Evolutionary conservation across 768 basidiomycete genomes (phyloP), one percentile per base, ranked within the genome.

Genomic region (Dentipellis fragilis): DNA sequence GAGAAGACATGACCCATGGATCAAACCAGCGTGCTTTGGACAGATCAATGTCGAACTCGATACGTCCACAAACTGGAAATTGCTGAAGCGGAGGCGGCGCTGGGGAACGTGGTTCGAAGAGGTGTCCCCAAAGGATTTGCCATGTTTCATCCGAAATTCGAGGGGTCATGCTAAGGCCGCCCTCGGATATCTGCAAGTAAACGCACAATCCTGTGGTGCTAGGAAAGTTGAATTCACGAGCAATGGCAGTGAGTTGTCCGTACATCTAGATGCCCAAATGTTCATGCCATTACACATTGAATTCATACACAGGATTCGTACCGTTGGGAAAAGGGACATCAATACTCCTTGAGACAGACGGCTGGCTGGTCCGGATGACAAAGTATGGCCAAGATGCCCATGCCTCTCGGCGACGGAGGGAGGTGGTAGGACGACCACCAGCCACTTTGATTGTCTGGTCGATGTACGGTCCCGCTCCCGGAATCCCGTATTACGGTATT

Each of bases 11-110:
- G 19, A 83, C 57, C 88, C 89, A 95, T 0, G 81, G 71, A 16
- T 80, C 71, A 62, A 83, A 88, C 92, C 92, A 94, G 29, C 80
- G 77, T 16, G 92, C 92, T 58, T 81, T 78, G 37, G 74, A 72
- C 48, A 79, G 57, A 70, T 94, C 92, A 48, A 94, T 79, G 68
- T 94, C 92, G 66, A 94, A 93, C 69, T 94, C 91, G 29, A 95
- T 77, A 29, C 79, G 83, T 4, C 89, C 93, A 46, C 80, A 75
- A 55, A 94, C 84, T 0, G 88, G 84, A 17, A 79, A 64, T 51
- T 72, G 74, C 48, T 49, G 48, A 21, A 67, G 66, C 22, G 65
- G 60, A 57, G 72, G 58, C 45, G 64, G 59, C 3, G 67, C 55
- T 17, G 68, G 62, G 19, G 68, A 57, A 21, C 71, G 67, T 39